Evolutionary conservation across 2,329 filamentous ascomycete genomes (phyloP).

Genomic region (Fusarium anguioides): DNA sequence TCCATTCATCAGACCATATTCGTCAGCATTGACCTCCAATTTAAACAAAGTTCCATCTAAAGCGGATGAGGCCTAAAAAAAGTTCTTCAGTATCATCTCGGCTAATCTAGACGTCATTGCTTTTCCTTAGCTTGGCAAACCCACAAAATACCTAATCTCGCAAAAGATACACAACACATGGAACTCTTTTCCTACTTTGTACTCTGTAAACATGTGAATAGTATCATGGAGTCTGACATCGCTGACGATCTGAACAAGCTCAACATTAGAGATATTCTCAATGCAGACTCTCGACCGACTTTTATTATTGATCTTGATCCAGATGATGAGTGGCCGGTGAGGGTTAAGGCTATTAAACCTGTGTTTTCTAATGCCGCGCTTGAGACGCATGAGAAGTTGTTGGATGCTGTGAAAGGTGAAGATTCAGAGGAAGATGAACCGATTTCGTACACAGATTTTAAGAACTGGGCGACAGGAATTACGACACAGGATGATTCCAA

Average conservation of each 20-base stretch:
- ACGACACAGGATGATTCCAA: constrained; percentile 57
- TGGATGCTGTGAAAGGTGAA: constrained; percentile 45
- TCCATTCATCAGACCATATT: neutral
- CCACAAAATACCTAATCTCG: constrained; percentile 17
- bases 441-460: constrained; percentile 51
- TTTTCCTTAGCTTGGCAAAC: constrained; percentile 9
- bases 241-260: constrained; percentile 43
- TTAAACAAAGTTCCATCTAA: constrained; percentile 1
- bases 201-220: too few species aligned
- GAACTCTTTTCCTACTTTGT: too few species aligned
- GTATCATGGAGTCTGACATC: constrained; percentile 26
- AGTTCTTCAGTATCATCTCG: neutral
- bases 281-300: constrained; percentile 53
- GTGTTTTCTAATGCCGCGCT: constrained; percentile 53
- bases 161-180: neutral
- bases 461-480: constrained; percentile 54
- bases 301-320: constrained; percentile 54
- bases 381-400: constrained; percentile 48
- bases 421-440: neutral
- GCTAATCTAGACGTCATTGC: constrained; percentile 13
- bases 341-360: constrained; percentile 43
- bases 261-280: constrained; percentile 59
- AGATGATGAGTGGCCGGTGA: constrained; percentile 40
- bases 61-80: neutral
- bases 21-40: neutral